phyloP scores from a whole-genome alignment of 1,139 yeast species.

The Hanseniaspora uvarum region DNA sequence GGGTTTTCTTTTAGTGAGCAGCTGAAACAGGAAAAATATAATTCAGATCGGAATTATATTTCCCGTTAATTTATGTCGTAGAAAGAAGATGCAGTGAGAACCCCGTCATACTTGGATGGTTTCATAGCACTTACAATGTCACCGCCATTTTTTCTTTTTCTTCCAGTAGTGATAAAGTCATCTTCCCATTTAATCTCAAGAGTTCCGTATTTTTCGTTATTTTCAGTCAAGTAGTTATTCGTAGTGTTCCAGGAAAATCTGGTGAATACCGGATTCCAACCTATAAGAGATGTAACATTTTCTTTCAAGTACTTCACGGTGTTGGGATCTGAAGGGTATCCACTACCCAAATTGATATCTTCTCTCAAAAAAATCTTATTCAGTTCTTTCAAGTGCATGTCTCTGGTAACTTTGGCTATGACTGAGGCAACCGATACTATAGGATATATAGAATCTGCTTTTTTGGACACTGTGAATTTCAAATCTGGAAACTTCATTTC shows the following conservation, averaged over 20 bases:
- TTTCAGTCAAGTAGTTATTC: slow-evolving; percentile 52
- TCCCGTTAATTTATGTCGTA: neutral
- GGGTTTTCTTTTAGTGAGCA: neutral
- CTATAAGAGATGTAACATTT: slow-evolving; percentile 63
- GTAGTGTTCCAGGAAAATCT: slow-evolving; percentile 95
- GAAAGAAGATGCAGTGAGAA: slow-evolving; percentile 3
- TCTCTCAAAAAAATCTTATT: slow-evolving; percentile 24
- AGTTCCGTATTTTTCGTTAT: slow-evolving; percentile 36
- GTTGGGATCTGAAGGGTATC: slow-evolving; percentile 88
- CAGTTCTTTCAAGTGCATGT: slow-evolving; percentile 44
- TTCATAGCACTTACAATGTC: slow-evolving; percentile 21
- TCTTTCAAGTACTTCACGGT: slow-evolving; percentile 61
- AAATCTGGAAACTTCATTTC: slow-evolving; percentile 57
- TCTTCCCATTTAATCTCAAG: slow-evolving; percentile 48
- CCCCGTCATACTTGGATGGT: neutral
- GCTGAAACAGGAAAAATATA: neutral
- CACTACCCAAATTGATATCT: slow-evolving; percentile 50
- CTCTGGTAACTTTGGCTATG: slow-evolving; percentile 93
- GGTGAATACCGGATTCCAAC: slow-evolving; percentile 69
- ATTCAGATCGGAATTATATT: neutral
- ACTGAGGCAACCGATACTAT: slow-evolving; percentile 95
- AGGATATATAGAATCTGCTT: slow-evolving; percentile 90
- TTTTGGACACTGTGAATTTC: slow-evolving; percentile 77
- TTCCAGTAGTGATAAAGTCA: slow-evolving; percentile 31
- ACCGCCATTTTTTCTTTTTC: slow-evolving; percentile 5